phyloP scores from a whole-genome alignment of 1,284 basidiomycete genomes.

The Naganishia sp. region DNA sequence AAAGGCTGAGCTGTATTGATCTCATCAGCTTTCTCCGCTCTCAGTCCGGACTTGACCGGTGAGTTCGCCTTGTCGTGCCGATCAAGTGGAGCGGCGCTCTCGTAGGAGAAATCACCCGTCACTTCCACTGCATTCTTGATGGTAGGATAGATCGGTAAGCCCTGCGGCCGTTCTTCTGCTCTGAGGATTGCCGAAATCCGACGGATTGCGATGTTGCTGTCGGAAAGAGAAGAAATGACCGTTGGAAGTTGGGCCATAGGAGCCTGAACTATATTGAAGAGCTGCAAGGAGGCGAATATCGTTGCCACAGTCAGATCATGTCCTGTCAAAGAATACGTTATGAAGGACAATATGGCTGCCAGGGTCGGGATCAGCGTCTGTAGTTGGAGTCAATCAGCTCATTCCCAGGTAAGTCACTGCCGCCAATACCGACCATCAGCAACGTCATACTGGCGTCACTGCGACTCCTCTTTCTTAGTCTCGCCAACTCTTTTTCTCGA shows the following conservation, averaged over 20 bases:
- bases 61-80: slow-evolving; percentile 7
- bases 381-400: slow-evolving; percentile 35
- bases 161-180: slow-evolving; percentile 65
- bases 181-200: slow-evolving; percentile 64
- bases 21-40: slow-evolving; percentile 30
- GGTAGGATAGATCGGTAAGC: slow-evolving; percentile 56
- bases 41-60: slow-evolving; percentile 15
- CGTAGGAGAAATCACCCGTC: slow-evolving; percentile 71
- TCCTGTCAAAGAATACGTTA: slow-evolving; percentile 68
- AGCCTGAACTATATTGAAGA: slow-evolving; percentile 65
- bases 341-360: slow-evolving; percentile 72
- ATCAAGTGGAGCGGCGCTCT: slow-evolving; percentile 55
- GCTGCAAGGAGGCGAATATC: slow-evolving; percentile 72
- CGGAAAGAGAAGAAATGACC: slow-evolving; percentile 55
- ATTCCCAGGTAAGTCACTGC: background rate
- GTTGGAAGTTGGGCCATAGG: slow-evolving; percentile 50
- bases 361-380: slow-evolving; percentile 63
- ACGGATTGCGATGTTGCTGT: slow-evolving; percentile 64
- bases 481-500: slow-evolving; percentile 44
- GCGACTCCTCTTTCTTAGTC: slow-evolving; percentile 41
- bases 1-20: slow-evolving; percentile 54
- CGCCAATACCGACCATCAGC: slow-evolving; percentile 16
- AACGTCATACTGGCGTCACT: slow-evolving; percentile 39
- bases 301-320: slow-evolving; percentile 67
- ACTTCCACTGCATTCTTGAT: slow-evolving; percentile 60